Evolutionary conservation across 768 basidiomycete genomes (phyloP), one percentile per base, ranked within the genome.

Genomic region (Fomitopsis serialis): DNA sequence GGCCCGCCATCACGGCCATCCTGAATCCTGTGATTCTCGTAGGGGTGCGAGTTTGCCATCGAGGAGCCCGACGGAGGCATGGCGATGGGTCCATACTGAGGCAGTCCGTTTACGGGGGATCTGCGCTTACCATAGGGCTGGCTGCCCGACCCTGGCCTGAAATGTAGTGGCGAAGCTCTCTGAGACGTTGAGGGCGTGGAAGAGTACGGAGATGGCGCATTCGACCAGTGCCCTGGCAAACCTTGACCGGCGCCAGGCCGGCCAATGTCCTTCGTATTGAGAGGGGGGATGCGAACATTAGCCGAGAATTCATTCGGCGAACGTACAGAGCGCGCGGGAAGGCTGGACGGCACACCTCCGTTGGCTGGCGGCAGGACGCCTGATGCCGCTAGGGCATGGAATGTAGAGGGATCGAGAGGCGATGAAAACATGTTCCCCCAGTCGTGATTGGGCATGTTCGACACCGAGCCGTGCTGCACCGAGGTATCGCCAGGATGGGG

Each of bases 111-210:
- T 40, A 57, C 43, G 52, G 63, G 58, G 12, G 64, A 60, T 58
- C 63, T 69, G n/a, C 61, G 62, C 43, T 65, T 68, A 40, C 37
- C 43, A 48, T 57, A 63, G 4, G 66, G 54, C 17, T 48, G 37
- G 29, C 52, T 59, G 34, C 53, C 54, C 25, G 61, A 44, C 21
- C 57, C 54, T 11, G 63, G 53, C n/a, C 59, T 60, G 17, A 63
- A 87, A 88, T 24, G 84, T 78, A 34, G 80, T 75, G 71, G 83
- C 83, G 73, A 89, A 80, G 45, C 80, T 77, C 55, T 82, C 81
- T 24, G 87, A 79, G 55, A 57, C 10, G 59, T 53, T 11, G 19
- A 51, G 17, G 65, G 56, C 15, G 61, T 48, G 37, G 59, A 56
- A 11, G 65, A 54, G 45, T 65, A 64, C 22, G 62, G 59, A 13